Evolutionary conservation across 2,329 filamentous ascomycete genomes (phyloP).

Genomic region (Magnaporthiopsis incrustans): DNA sequence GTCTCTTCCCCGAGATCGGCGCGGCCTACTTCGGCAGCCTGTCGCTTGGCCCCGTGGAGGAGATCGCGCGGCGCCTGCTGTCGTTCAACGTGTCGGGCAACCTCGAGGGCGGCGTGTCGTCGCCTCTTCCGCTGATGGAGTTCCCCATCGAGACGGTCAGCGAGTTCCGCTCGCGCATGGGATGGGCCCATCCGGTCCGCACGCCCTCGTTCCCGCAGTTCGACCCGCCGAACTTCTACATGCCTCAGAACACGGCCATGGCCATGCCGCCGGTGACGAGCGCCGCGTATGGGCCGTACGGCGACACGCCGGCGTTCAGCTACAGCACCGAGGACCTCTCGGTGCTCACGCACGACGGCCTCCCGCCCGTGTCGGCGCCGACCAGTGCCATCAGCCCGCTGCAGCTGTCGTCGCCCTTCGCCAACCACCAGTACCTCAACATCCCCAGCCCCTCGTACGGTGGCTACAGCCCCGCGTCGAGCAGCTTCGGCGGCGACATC

Average conservation of each 20-base stretch:
- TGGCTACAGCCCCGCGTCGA: conserved; percentile 55
- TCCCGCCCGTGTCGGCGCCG: conserved; percentile 24
- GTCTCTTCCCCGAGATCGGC: conserved; percentile 84
- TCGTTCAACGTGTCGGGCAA: conserved; percentile 56
- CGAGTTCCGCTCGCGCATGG: conserved; percentile 62
- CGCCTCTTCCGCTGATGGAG: conserved; percentile 61
- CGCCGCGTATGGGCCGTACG: conserved; percentile 42
- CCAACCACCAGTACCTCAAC: conserved; percentile 49
- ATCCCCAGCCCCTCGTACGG: conserved; percentile 55
- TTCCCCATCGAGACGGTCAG: conserved; percentile 62
- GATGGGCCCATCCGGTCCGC: conserved; percentile 53
- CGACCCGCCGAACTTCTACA: conserved; percentile 45
- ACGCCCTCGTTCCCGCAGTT: conserved; percentile 56
- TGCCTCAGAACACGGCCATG: conserved; percentile 30
- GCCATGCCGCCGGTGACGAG: conserved; percentile 31
- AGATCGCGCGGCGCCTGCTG: conserved; percentile 70
- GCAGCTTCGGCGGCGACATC: conserved; percentile 45
- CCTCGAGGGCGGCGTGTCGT: conserved; percentile 46
- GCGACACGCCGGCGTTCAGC: conserved; percentile 48
- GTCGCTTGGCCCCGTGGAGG: conserved; percentile 72
- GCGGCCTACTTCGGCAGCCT: conserved; percentile 81
- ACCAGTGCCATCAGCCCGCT: conserved; percentile 44
- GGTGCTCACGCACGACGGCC: conserved; percentile 37
- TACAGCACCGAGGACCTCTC: conserved; percentile 58
- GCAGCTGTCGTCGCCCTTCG: conserved; percentile 47